Evolutionary conservation across 495 filamentous ascomycete species (phyloP).

Genomic region (Cladorrhinum samala): DNA sequence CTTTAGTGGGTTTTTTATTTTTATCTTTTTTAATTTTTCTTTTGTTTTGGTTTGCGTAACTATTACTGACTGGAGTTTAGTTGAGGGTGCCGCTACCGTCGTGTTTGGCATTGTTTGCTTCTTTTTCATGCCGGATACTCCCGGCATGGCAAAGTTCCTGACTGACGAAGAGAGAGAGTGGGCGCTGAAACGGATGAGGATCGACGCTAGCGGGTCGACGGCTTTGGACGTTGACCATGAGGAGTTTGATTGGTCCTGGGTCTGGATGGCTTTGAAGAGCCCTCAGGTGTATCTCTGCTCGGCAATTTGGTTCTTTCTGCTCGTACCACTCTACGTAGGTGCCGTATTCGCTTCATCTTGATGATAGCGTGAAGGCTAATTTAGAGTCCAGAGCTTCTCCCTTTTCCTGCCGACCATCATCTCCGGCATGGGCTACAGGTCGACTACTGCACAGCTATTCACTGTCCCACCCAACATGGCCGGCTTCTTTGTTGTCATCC

Average conservation of each 20-base stretch:
- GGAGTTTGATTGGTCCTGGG: constrained; percentile 38
- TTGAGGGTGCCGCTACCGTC: constrained; percentile 39
- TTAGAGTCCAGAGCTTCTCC: constrained; percentile 17
- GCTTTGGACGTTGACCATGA: constrained; percentile 36
- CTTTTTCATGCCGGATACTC: constrained; percentile 44
- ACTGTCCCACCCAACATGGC: constrained; percentile 50
- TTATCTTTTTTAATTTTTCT: background rate
- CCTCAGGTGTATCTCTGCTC: constrained; percentile 37
- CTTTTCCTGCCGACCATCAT: constrained; percentile 49
- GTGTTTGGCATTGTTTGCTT: constrained; percentile 35
- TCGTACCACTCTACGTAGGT: constrained; percentile 31
- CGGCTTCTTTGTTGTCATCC: constrained; percentile 40
- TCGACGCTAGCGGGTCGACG: constrained; percentile 37
- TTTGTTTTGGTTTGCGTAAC: background rate
- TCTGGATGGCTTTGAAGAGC: constrained; percentile 36
- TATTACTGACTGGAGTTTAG: constrained; percentile 12
- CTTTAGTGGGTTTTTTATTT: constrained; percentile 20
- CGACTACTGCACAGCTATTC: constrained; percentile 48
- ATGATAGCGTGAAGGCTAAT: background rate
- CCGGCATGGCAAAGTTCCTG: constrained; percentile 35
- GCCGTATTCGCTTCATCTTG: background rate
- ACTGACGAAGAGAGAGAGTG: constrained; percentile 29
- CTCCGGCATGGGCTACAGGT: constrained; percentile 44
- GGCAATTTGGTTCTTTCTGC: constrained; percentile 38
- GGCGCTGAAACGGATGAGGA: constrained; percentile 33